Evolutionary conservation across 2,329 filamentous ascomycete species (phyloP).

Genomic region (Raffaelea deltoideospora): DNA sequence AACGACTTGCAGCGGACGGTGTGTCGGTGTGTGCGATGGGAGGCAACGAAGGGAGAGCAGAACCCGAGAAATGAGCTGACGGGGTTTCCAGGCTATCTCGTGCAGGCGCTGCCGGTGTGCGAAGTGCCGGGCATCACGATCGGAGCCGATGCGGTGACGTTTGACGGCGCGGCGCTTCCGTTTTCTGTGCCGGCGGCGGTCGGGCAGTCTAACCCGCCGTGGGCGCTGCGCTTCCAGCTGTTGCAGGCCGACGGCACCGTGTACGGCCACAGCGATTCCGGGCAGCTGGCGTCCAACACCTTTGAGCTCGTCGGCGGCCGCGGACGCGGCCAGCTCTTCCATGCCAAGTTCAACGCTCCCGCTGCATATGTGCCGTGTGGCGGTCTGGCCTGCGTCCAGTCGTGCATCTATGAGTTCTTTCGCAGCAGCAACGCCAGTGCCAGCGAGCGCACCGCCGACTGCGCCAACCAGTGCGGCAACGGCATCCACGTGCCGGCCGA

Average conservation of each 20-base stretch:
- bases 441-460: not conserved
- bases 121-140: conserved; percentile 1
- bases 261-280: not conserved
- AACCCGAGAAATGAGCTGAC: too few species aligned
- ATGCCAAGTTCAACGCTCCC: not conserved
- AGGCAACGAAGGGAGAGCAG: too few species aligned
- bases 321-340: conserved; percentile 2
- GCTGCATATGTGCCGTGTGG: conserved; percentile 2
- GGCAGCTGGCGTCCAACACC: conserved; percentile 1
- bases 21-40: not conserved
- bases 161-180: not conserved
- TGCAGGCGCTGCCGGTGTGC: conserved; percentile 1
- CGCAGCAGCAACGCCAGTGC: not conserved
- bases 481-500: not conserved
- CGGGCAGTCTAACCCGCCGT: not conserved
- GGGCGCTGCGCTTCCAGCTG: conserved; percentile 1
- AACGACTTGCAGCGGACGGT: not conserved
- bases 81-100: conserved; percentile 1
- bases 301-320: not conserved
- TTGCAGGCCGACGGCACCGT: conserved; percentile 1
- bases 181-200: conserved; percentile 1
- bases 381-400: conserved; percentile 1
- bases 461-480: conserved; percentile 1
- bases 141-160: not conserved
- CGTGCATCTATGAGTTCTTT: conserved; percentile 1